Conservation (phyloP, 179 eudicot genomes). For the Silene vulgaris region DNA sequence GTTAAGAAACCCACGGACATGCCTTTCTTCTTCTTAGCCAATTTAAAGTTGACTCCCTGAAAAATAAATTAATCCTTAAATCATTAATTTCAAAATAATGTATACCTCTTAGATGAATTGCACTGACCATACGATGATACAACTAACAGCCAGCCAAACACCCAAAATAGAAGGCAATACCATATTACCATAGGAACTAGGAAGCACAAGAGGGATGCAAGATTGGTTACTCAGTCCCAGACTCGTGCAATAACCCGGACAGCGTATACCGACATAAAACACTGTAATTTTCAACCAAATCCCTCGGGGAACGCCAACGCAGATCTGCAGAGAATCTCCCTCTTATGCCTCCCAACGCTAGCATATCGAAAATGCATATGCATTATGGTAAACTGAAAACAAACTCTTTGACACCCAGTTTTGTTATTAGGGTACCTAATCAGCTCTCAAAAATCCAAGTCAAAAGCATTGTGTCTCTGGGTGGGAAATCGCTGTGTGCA, state of each 20-base stretch:
- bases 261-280: background rate
- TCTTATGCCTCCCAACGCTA: background rate
- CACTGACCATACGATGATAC: background rate
- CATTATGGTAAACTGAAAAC: too few relatives aligned
- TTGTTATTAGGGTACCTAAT: too few relatives aligned
- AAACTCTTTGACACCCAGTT: too few relatives aligned
- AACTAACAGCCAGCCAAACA: background rate
- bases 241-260: background rate
- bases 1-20: constrained; percentile 75
- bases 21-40: constrained; percentile 82
- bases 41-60: constrained; percentile 62
- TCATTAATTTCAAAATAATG: background rate
- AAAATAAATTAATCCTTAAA: constrained; percentile 20
- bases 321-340: background rate
- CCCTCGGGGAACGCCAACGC: too few relatives aligned
- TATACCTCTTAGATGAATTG: constrained; percentile 1
- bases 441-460: too few relatives aligned
- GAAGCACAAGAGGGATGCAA: background rate
- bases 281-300: too few relatives aligned
- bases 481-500: too few relatives aligned
- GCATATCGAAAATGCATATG: background rate
- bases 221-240: background rate
- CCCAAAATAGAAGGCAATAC: background rate
- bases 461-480: too few relatives aligned
- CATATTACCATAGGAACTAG: background rate